Evolutionary conservation across 1,284 basidiomycete genomes (phyloP).

Genomic region (Trichosporon sp.): DNA sequence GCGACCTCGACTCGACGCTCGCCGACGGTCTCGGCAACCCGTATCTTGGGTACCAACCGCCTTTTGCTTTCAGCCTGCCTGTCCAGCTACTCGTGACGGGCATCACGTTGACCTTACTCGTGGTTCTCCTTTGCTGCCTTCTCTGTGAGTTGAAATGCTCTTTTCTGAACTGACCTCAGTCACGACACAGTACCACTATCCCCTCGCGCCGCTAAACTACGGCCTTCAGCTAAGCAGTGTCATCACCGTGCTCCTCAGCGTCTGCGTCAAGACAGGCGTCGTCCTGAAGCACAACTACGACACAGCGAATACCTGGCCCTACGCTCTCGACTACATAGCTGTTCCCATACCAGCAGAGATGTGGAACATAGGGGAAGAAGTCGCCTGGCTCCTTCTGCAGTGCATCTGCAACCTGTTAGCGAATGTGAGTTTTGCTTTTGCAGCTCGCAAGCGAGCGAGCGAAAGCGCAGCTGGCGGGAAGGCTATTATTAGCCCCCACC

Average conservation of each 20-base stretch:
- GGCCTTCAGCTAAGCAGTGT: conserved; percentile 79
- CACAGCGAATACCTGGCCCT: conserved; percentile 77
- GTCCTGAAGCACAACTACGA: conserved; percentile 59
- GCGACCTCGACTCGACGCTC: background rate
- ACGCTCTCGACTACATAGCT: conserved; percentile 86
- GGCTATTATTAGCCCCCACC: background rate
- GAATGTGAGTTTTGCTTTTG: conserved; percentile 57
- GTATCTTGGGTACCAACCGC: conserved; percentile 66
- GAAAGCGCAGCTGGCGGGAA: background rate
- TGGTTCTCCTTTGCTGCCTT: conserved; percentile 85
- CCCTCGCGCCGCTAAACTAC: conserved; percentile 86
- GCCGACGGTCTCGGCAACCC: conserved; percentile 54
- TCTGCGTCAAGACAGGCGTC: conserved; percentile 70
- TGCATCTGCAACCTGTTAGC: conserved; percentile 76
- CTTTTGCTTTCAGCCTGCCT: conserved; percentile 78
- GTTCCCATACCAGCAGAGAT: conserved; percentile 66
- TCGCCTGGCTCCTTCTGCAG: conserved; percentile 82
- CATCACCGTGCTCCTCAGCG: conserved; percentile 66
- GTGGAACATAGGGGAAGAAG: conserved; percentile 66
- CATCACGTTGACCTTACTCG: conserved; percentile 76
- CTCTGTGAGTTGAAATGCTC: conserved; percentile 51
- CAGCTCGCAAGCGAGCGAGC: too few species aligned
- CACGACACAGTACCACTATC: conserved; percentile 93
- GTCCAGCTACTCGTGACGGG: conserved; percentile 85
- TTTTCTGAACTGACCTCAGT: conserved; percentile 46